These are phyloP conservation scores for Pseudocercospora crystallina DNA, from an alignment of 2,329 filamentous ascomycete genomes.

Conservation along the genomic window DNA sequence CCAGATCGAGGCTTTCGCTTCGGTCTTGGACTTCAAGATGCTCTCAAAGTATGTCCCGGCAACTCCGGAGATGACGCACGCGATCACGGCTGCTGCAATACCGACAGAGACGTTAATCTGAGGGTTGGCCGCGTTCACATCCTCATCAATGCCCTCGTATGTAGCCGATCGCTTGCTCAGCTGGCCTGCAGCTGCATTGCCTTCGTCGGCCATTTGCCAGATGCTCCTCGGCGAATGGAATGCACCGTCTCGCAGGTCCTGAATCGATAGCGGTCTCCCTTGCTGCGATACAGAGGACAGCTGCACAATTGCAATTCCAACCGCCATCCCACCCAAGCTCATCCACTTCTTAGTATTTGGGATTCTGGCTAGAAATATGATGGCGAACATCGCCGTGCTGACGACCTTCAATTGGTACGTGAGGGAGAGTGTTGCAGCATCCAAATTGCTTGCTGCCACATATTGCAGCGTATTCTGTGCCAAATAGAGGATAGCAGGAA, in stretches of 20 bases:
- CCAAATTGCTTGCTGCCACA: slow-evolving; percentile 83
- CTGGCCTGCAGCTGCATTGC: slow-evolving; percentile 49
- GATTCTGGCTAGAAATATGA: slow-evolving; percentile 69
- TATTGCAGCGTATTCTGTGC: slow-evolving; percentile 94
- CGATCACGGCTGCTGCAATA: slow-evolving; percentile 72
- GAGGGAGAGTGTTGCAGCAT: slow-evolving; percentile 90
- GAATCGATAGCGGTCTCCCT: slow-evolving; percentile 54
- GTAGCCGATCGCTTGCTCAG: slow-evolving; percentile 75
- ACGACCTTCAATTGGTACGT: slow-evolving; percentile 94
- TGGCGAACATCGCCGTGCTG: slow-evolving; percentile 83
- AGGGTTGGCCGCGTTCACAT: slow-evolving; percentile 53
- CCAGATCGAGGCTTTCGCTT: slow-evolving; percentile 77
- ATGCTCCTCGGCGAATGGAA: slow-evolving; percentile 75
- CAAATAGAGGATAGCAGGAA: slow-evolving; percentile 86
- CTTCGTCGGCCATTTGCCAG: slow-evolving; percentile 70
- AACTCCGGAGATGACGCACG: slow-evolving; percentile 77
- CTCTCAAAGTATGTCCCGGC: slow-evolving; percentile 90
- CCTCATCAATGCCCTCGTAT: slow-evolving; percentile 80
- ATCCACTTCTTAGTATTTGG: slow-evolving; percentile 76
- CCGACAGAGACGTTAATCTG: slow-evolving; percentile 78
- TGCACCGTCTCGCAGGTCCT: slow-evolving; percentile 62
- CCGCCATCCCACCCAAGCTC: slow-evolving; percentile 72
- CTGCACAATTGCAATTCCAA: slow-evolving; percentile 83
- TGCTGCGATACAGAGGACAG: slow-evolving; percentile 62
- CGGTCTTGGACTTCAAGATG: slow-evolving; percentile 70